A percentile compares a stretch with the other conserved stretches of the same genome.
These are phyloP conservation scores for Cystobasidiaceae sp. DNA, from an alignment of 1,284 basidiomycete genomes.

Conservation along the genomic window DNA sequence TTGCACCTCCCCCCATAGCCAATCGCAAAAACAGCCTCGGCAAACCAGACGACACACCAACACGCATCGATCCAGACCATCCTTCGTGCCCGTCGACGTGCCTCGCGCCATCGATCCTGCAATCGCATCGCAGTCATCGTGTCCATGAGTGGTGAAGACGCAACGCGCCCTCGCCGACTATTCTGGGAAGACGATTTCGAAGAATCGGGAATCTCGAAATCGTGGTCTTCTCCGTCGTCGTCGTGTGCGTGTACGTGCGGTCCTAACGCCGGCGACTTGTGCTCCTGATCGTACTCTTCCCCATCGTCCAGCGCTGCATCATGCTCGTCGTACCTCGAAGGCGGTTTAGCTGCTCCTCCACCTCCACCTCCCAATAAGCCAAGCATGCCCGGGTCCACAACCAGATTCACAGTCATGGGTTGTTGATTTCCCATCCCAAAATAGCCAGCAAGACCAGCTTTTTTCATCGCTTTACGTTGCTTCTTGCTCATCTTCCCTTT, in stretches of 20 bases:
- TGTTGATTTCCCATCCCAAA: background rate
- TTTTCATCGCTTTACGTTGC: constrained; percentile 3
- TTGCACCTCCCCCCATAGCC: constrained; percentile 14
- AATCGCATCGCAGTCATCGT: constrained; percentile 8
- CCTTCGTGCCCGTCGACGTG: background rate
- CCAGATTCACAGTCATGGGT: constrained; percentile 27
- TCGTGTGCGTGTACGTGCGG: background rate
- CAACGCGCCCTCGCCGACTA: background rate
- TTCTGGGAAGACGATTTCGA: background rate
- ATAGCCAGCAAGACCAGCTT: too few relatives aligned
- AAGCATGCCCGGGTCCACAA: constrained; percentile 18
- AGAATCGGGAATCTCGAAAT: constrained; percentile 19
- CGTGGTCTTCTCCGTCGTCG: background rate
- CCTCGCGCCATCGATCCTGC: constrained; percentile 26
- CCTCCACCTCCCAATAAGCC: background rate
- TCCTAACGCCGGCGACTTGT: too few relatives aligned
- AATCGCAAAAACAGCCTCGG: constrained; percentile 9
- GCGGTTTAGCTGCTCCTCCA: background rate
- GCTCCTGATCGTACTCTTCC: background rate
- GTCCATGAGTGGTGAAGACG: background rate
- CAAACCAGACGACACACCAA: constrained; percentile 10
- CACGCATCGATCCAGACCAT: background rate
- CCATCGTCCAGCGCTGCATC: background rate
- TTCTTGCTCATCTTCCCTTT: constrained; percentile 20
- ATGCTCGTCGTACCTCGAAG: constrained; percentile 20